Evolutionary conservation across 2,329 filamentous ascomycete genomes (phyloP).

Genomic region (Xylaria sp.): DNA sequence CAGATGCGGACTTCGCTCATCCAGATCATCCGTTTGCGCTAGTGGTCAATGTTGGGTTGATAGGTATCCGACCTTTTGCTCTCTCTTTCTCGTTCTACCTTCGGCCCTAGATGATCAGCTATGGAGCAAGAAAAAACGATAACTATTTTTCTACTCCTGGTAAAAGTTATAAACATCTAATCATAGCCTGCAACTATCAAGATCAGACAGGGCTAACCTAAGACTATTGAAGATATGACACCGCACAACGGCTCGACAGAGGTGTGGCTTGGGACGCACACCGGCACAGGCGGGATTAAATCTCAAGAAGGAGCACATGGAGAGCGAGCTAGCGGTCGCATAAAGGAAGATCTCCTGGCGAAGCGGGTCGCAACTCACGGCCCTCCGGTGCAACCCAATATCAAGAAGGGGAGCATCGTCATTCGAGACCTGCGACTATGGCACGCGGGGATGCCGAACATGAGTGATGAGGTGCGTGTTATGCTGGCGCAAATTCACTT

Average conservation of each 20-base stretch:
- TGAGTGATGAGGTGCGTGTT: conserved; percentile 60
- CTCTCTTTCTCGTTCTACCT: background rate
- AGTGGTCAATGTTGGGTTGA: conserved; percentile 64
- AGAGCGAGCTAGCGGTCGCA: conserved; percentile 63
- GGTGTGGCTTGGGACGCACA: conserved; percentile 69
- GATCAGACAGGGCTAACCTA: conserved; percentile 5
- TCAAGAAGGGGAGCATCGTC: conserved; percentile 66
- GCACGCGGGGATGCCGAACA: conserved; percentile 73
- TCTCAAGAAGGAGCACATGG: conserved; percentile 63
- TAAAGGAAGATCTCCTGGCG: conserved; percentile 56
- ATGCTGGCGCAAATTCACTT: conserved; percentile 73
- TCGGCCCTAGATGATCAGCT: background rate
- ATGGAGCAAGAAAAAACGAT: background rate
- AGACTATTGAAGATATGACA: conserved; percentile 52
- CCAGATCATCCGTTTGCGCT: conserved; percentile 66
- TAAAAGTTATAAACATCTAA: background rate
- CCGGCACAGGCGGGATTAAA: conserved; percentile 44
- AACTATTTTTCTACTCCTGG: background rate
- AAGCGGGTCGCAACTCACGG: conserved; percentile 50
- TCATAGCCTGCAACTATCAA: background rate
- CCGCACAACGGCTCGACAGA: conserved; percentile 67
- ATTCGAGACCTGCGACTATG: conserved; percentile 70
- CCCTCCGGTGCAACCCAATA: conserved; percentile 61
- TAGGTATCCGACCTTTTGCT: conserved; percentile 44
- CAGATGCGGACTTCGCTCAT: conserved; percentile 68